phyloP scores from a whole-genome alignment of 106 monocot species.

The Cymbidium sinense region DNA sequence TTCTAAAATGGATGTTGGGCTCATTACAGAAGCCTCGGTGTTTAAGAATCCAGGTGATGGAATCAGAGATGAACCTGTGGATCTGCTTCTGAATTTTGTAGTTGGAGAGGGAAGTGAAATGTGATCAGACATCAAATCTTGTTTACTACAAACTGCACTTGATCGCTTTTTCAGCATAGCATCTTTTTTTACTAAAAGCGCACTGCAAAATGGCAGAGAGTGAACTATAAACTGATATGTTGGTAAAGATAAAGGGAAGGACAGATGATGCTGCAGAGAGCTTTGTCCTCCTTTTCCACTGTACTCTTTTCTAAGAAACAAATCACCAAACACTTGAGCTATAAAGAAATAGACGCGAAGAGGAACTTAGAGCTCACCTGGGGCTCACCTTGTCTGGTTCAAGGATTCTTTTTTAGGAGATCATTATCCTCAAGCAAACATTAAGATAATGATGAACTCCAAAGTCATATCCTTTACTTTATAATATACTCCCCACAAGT shows the following conservation, averaged over 20 bases:
- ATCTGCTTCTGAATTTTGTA: not conserved
- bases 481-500: too few relatives aligned
- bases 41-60: not conserved
- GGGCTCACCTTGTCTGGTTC: not conserved
- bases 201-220: not conserved
- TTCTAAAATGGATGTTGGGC: slow-evolving; percentile 21
- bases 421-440: slow-evolving; percentile 3
- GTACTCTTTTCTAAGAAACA: too few relatives aligned
- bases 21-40: not conserved
- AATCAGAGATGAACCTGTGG: slow-evolving; percentile 8
- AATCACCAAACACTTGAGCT: not conserved
- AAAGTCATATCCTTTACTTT: not conserved
- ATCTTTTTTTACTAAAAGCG: not conserved
- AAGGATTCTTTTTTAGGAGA: not conserved
- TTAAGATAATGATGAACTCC: not conserved
- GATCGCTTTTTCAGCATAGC: slow-evolving; percentile 4
- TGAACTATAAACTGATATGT: not conserved
- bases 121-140: not conserved
- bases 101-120: slow-evolving; percentile 21
- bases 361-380: not conserved
- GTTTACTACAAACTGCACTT: not conserved
- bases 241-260: too few relatives aligned
- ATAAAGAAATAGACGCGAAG: not conserved
- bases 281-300: too few relatives aligned
- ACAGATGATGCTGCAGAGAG: too few relatives aligned